A percentile compares a stretch with the other conserved stretches of the same genome.
phyloP scores from a whole-genome alignment of 73 alveolate species.

The Tetrahymena thermophila region DNA sequence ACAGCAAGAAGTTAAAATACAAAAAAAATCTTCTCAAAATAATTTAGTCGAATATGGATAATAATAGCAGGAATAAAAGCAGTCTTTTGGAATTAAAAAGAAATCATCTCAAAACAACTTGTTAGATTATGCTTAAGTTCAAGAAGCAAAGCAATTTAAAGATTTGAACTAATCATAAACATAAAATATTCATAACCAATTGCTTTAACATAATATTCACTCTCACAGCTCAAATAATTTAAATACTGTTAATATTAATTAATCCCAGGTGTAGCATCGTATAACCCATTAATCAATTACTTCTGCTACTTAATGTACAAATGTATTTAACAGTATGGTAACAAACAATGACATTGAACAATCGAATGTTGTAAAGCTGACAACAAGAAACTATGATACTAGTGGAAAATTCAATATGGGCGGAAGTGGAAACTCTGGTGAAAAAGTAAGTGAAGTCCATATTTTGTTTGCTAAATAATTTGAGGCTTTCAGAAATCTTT shows the following conservation, averaged over 20 bases:
- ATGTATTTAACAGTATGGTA: background rate
- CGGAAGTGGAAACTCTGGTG: background rate
- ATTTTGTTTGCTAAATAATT: constrained; percentile 24
- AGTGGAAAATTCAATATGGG: background rate
- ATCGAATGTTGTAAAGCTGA: background rate
- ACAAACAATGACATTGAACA: background rate
- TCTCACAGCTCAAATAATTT: background rate
- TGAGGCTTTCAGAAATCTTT: constrained; percentile 24
- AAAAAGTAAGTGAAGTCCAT: constrained; percentile 3
- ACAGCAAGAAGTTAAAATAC: background rate
- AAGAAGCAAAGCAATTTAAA: background rate
- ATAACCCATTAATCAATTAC: background rate
- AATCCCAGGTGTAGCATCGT: background rate
- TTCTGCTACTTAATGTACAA: background rate
- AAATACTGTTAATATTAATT: background rate
- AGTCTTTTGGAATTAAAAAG: background rate
- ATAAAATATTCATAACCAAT: background rate
- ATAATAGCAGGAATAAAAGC: background rate
- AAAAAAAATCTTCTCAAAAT: background rate
- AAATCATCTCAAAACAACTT: background rate
- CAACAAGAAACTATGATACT: background rate
- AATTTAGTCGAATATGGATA: background rate
- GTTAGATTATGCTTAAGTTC: background rate
- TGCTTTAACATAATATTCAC: background rate
- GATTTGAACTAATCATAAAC: background rate